Evolutionary conservation across 352 stramenopile species (phyloP).

Genomic region (Aphanomyces euteiches): DNA sequence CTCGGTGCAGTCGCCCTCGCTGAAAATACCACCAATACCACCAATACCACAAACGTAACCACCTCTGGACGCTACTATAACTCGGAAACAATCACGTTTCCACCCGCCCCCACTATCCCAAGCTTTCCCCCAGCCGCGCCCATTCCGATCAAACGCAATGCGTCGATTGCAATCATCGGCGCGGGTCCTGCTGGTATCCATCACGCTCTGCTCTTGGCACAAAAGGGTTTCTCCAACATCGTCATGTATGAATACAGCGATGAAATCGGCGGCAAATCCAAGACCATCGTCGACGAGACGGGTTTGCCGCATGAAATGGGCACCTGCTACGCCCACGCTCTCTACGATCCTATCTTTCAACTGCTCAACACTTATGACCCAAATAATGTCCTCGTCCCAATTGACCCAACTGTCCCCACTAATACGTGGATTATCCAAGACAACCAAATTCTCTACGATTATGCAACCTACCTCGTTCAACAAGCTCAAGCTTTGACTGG

Average conservation of each 20-base stretch:
- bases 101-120: too few relatives aligned
- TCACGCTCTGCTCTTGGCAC: conserved; percentile 15
- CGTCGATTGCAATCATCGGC: conserved; percentile 30
- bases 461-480: background rate
- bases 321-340: conserved; percentile 2
- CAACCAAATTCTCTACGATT: background rate
- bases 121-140: too few relatives aligned
- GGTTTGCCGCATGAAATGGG: conserved; percentile 3
- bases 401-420: background rate
- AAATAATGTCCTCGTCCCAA: background rate
- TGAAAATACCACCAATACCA: too few relatives aligned
- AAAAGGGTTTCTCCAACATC: conserved; percentile 30
- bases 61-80: too few relatives aligned
- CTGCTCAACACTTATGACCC: conserved; percentile 6
- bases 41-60: too few relatives aligned
- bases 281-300: background rate
- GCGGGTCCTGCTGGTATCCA: conserved; percentile 24
- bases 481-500: background rate
- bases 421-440: conserved; percentile 1
- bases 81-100: too few relatives aligned
- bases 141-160: background rate
- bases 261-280: conserved; percentile 6
- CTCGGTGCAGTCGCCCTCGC: too few relatives aligned
- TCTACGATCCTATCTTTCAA: background rate
- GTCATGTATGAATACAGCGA: conserved; percentile 18